Evolutionary conservation across 768 basidiomycete species (phyloP).

Genomic region (Trametes cubensis): DNA sequence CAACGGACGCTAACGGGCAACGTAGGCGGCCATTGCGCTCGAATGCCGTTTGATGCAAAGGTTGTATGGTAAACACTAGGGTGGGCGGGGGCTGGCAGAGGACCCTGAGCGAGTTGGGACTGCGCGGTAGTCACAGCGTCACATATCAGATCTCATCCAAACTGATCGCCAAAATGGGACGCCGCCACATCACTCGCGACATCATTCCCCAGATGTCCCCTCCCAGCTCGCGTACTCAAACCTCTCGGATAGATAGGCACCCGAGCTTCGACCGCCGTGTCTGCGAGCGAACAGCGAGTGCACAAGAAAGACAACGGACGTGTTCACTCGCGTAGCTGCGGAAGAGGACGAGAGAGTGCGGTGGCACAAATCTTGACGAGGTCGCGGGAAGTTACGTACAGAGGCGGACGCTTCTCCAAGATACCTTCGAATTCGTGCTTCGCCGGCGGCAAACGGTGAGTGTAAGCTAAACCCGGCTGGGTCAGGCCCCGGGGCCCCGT

Average conservation of each 20-base stretch:
- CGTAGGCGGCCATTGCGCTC: background rate
- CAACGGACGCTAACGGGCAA: background rate
- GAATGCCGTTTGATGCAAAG: no score
- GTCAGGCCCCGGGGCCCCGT: background rate
- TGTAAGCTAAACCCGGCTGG: background rate
- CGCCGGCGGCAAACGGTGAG: background rate
- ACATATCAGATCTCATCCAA: constrained; percentile 15
- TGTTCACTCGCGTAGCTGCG: background rate
- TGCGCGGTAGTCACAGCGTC: constrained; percentile 10
- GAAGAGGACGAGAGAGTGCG: background rate
- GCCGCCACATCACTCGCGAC: constrained; percentile 19
- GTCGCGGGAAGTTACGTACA: constrained; percentile 15
- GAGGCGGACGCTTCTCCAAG: background rate
- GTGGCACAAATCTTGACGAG: background rate
- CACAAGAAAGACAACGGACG: background rate
- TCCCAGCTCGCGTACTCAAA: background rate
- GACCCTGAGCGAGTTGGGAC: background rate
- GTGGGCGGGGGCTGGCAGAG: background rate
- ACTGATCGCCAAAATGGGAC: constrained; percentile 11
- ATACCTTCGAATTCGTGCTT: background rate
- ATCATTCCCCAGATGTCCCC: constrained; percentile 2
- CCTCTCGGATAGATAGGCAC: background rate
- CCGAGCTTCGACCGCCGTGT: background rate
- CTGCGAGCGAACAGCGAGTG: background rate
- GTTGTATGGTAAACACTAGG: no score